A percentile compares a stretch with the other conserved stretches of the same genome.
phyloP scores from a whole-genome alignment of 371 early-diverging fungal genomes.

The Capillidium rhysosporum region DNA sequence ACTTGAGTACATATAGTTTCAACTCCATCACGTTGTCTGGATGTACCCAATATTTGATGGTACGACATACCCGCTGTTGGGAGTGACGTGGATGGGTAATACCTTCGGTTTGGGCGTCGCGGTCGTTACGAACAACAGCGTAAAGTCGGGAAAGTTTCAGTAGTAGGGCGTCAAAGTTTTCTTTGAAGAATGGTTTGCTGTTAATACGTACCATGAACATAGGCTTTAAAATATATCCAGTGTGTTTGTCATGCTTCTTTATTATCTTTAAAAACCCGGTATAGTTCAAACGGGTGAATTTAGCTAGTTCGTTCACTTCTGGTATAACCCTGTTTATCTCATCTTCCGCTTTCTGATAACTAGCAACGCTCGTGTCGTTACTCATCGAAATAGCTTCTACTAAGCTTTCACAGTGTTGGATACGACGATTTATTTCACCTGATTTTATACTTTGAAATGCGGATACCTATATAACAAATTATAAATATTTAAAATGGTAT shows the following conservation, averaged over 20 bases:
- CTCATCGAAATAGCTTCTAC: slow-evolving; percentile 35
- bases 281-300: slow-evolving; percentile 88
- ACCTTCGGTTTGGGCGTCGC: not conserved
- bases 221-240: slow-evolving; percentile 64
- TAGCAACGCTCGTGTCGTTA: slow-evolving; percentile 30
- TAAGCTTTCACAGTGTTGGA: slow-evolving; percentile 40
- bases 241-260: slow-evolving; percentile 89
- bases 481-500: not conserved
- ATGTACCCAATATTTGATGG: slow-evolving; percentile 98
- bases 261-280: slow-evolving; percentile 94
- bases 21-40: slow-evolving; percentile 96
- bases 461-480: slow-evolving; percentile 30
- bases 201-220: slow-evolving; percentile 77
- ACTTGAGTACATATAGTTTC: slow-evolving; percentile 79
- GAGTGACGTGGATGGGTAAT: slow-evolving; percentile 4
- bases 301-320: slow-evolving; percentile 86
- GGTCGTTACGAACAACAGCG: slow-evolving; percentile 54
- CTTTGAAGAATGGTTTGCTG: slow-evolving; percentile 73
- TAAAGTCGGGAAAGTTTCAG: slow-evolving; percentile 79
- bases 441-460: slow-evolving; percentile 78
- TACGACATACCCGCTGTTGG: slow-evolving; percentile 58
- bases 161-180: slow-evolving; percentile 77
- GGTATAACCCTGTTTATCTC: slow-evolving; percentile 66
- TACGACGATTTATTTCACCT: slow-evolving; percentile 69
- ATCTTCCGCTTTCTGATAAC: slow-evolving; percentile 44